Conservation (phyloP, 805 yeast species). For the Barnettozyma salicaria region DNA sequence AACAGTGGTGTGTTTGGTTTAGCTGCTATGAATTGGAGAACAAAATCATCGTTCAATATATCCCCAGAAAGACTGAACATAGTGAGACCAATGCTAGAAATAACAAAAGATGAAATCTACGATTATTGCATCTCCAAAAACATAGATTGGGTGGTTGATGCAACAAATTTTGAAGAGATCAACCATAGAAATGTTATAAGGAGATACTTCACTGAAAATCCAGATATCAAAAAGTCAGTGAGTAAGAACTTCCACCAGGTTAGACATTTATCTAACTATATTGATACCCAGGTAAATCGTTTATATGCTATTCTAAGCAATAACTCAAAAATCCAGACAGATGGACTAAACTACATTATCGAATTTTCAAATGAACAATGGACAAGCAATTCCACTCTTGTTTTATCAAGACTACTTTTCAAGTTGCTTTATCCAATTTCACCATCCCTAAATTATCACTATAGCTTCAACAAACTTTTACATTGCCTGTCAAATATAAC, state of each 20-base stretch:
- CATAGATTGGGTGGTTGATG: slow-evolving; percentile 66
- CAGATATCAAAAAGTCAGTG: slow-evolving; percentile 13
- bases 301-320: slow-evolving; percentile 4
- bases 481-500: slow-evolving; percentile 9
- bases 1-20: slow-evolving; percentile 52
- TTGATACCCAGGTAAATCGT: slow-evolving; percentile 16
- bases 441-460: slow-evolving; percentile 22
- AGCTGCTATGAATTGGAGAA: slow-evolving; percentile 40
- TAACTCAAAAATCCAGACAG: neutral
- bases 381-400: slow-evolving; percentile 14
- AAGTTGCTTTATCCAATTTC: slow-evolving; percentile 27
- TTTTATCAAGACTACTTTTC: slow-evolving; percentile 24
- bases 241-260: slow-evolving; percentile 15
- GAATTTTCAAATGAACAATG: slow-evolving; percentile 17
- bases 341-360: slow-evolving; percentile 12
- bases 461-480: slow-evolving; percentile 20
- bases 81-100: slow-evolving; percentile 48
- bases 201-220: slow-evolving; percentile 20
- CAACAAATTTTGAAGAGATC: slow-evolving; percentile 45
- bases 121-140: slow-evolving; percentile 36
- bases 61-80: slow-evolving; percentile 23
- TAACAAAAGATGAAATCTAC: slow-evolving; percentile 39
- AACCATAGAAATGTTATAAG: slow-evolving; percentile 58
- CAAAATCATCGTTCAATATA: slow-evolving; percentile 17
- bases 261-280: slow-evolving; percentile 16